Evolutionary conservation across 345 rosid species (phyloP).

Genomic region (Euphorbia lathyris): DNA sequence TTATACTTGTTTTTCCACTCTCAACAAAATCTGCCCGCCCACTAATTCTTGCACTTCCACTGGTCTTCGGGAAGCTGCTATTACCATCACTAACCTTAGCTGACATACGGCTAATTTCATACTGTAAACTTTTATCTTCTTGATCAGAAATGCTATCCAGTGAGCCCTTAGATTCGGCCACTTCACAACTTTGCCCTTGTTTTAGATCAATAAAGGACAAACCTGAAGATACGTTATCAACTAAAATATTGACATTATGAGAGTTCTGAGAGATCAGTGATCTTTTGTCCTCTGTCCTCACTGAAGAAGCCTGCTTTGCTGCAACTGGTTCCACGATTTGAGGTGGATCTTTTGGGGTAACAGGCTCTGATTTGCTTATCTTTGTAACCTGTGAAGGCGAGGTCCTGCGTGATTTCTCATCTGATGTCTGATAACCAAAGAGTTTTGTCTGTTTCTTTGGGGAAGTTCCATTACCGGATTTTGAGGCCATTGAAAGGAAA

Average conservation of each 20-base stretch:
- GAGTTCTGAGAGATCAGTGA: slow-evolving; percentile 20
- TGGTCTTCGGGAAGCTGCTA: slow-evolving; percentile 35
- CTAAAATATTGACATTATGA: slow-evolving; percentile 33
- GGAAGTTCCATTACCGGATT: slow-evolving; percentile 36
- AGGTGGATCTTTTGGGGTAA: slow-evolving; percentile 24
- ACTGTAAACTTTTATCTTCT: slow-evolving; percentile 30
- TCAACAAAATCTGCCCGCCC: slow-evolving; percentile 45
- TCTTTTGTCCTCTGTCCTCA: slow-evolving; percentile 21
- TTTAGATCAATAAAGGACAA: slow-evolving; percentile 48
- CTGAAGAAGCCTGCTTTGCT: slow-evolving; percentile 24
- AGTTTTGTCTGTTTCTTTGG: slow-evolving; percentile 41
- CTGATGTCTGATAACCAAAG: slow-evolving; percentile 29
- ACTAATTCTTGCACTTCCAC: slow-evolving; percentile 40
- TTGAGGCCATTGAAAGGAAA: slow-evolving; percentile 52
- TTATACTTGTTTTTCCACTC: slow-evolving; percentile 50
- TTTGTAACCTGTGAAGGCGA: slow-evolving; percentile 34
- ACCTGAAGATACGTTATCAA: slow-evolving; percentile 47
- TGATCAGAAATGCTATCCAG: slow-evolving; percentile 22
- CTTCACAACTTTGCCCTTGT: slow-evolving; percentile 24
- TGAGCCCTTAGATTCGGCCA: slow-evolving; percentile 15
- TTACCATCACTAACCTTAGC: slow-evolving; percentile 38
- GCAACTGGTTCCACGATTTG: slow-evolving; percentile 22
- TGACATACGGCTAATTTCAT: slow-evolving; percentile 25
- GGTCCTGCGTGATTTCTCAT: slow-evolving; percentile 30
- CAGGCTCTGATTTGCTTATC: slow-evolving; percentile 34